Base-by-base conservation (phyloP, 768 basidiomycete genomes). In the Cytidiella melzeri region DNA sequence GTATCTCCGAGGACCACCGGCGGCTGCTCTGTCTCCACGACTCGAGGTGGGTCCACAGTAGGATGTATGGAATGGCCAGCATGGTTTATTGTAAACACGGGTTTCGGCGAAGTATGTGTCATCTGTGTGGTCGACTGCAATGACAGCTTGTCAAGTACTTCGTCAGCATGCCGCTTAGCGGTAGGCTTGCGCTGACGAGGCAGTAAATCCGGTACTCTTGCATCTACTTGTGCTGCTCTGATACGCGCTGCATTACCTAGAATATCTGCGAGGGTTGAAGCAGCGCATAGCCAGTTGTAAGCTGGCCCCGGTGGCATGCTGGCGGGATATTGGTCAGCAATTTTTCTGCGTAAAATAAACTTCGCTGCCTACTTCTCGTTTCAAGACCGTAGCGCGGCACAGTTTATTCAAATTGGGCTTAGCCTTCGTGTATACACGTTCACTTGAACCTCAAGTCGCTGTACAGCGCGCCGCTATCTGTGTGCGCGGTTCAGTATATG, bases 251-350 rank as follows among this genome's bases (percentile, higher is more conserved):
- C 84, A 72, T 81, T 77, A 10, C 75, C 68, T 28, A 84, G 61
- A 47, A 90, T 80, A 48, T 84, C 79, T 46, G 73, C 69, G 18
- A 77, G 66, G 12, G 83, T 77, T 51, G 78, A 75, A 41, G 77
- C 68, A 25, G 86, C 84, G 59, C 83, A 84, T 48, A 85, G 62
- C 79, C 82, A 84, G 71, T 83, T 84, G 68, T 76, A 87, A 11
- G 47, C 47, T 18, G 47, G 47, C 20, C 47, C 47, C 21, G 47
- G 47, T 12, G 47, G 47, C 47, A 48, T 48, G 7, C 40, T 41
- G 40, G 10, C 34, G n/a, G n/a, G n/a, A n/a, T n/a, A n/a, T n/a
- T n/a, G n/a, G n/a, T 36, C 34, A 36, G 10, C n/a, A 10, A 18
- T 36, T 36, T 36, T 10, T 10, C 34, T 36, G 34, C 10, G 34